Conservation (phyloP, 345 rosid species). For the Populus nigra region DNA sequence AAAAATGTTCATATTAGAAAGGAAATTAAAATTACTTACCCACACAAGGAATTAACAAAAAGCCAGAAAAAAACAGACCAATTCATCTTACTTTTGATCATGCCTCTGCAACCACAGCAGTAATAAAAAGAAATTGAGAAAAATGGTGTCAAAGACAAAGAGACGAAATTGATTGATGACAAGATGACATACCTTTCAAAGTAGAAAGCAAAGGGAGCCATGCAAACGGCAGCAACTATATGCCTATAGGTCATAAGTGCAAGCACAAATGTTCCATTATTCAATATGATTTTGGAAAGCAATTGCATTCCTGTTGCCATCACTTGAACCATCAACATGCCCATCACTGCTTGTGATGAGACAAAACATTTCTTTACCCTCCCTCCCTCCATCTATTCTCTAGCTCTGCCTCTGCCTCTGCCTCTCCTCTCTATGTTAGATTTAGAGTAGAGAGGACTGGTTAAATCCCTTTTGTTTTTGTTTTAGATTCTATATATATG, state of each 20-base stretch:
- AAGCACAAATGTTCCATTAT: slow-evolving; percentile 39
- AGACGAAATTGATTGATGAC: neutral
- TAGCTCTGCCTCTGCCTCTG: no score
- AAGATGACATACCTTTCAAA: slow-evolving; percentile 35
- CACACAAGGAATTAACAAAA: slow-evolving; percentile 37
- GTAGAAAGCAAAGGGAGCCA: slow-evolving; percentile 49
- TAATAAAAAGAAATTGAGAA: neutral
- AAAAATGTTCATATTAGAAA: no score
- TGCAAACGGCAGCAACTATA: slow-evolving; percentile 41
- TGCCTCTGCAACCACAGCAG: slow-evolving; percentile 27
- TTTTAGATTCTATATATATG: no score
- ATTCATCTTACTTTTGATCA: slow-evolving; percentile 14
- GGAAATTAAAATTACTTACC: slow-evolving; percentile 34
- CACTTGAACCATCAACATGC: slow-evolving; percentile 49
- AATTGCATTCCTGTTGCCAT: slow-evolving; percentile 42
- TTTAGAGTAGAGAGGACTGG: no score
- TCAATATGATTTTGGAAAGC: slow-evolving; percentile 36
- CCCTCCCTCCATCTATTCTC: neutral
- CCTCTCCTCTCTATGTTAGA: no score
- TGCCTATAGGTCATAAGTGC: slow-evolving; percentile 50
- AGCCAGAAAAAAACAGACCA: slow-evolving; percentile 40
- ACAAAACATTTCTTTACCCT: slow-evolving; percentile 8
- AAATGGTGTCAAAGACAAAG: neutral
- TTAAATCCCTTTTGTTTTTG: no score
- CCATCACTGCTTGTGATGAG: slow-evolving; percentile 20